Base-by-base conservation (phyloP, 768 basidiomycete genomes). In the Tulasnella sp. region DNA sequence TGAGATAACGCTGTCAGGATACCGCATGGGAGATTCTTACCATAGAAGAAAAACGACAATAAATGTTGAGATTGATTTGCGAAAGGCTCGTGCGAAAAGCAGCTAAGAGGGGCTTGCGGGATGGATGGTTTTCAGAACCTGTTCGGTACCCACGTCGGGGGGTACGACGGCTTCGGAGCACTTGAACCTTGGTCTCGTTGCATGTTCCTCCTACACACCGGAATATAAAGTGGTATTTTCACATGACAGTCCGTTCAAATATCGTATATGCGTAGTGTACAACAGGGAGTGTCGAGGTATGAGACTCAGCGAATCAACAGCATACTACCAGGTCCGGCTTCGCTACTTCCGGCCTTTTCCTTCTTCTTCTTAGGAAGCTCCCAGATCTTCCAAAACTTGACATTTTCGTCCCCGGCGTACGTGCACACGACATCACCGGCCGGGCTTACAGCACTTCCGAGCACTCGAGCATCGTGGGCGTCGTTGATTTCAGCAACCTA, bases 361-460 rank as follows among this genome's bases (percentile, higher is more conserved):
- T 62, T 39, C 71, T 75, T 79, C 76, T 77, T 78, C 76, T 76
- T 77, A 40, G 73, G 72, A 37, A 73, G 73, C 71, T 83, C 82
- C 81, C 81, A 83, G 11, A 83, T 75, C 76, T 80, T 87, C 95
- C 95, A 96, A 81, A 96, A 96, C 83, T 98, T 98, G 77, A 98
- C 83, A 77, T 95, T 95, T 83, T 98, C 96, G 77, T 98, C 97
- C 0, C 91, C 91, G 1, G 93, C 94, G 8, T 92, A 94, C 0
- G 96, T 98, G 75, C 89, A 91, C 11, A 99, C 89, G 4, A 94
- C 88, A 75, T 95, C 94, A 0, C 97, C 97, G 7, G 88, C 90
- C 1, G 97, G 97, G 71, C 90, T 87, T 8, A 97, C 78, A 26
- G 89, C 87, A 71, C 90, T 92, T 78, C 90, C 94, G 47, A 98